Percentiles rank a stretch among this genome's conserved stretches.
phyloP scores from a whole-genome alignment of 2,329 filamentous ascomycete species.

The Sarocladium strictum region DNA sequence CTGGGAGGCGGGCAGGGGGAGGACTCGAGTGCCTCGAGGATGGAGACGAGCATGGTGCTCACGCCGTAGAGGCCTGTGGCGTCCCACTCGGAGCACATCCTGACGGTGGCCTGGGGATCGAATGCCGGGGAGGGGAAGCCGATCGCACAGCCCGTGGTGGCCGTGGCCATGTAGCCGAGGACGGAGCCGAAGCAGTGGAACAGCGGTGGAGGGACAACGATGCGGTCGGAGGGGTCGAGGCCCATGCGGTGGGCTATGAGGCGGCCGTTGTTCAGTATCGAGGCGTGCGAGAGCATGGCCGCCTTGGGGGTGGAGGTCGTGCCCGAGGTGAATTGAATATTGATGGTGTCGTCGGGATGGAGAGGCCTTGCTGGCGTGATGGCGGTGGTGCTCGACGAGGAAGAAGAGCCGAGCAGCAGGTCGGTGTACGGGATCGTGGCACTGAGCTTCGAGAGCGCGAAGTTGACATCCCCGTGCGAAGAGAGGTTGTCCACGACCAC shows the following conservation, averaged over 20 bases:
- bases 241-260: conserved; percentile 84
- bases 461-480: conserved; percentile 39
- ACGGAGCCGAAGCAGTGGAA: conserved; percentile 91
- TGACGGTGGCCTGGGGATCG: conserved; percentile 66
- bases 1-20: conserved; percentile 14
- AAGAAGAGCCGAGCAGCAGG: conserved; percentile 32
- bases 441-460: conserved; percentile 36
- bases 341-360: conserved; percentile 65
- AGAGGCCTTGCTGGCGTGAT: conserved; percentile 42
- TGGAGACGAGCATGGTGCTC: conserved; percentile 87
- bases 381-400: conserved; percentile 23
- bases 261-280: conserved; percentile 88
- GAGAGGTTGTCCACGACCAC: conserved; percentile 74
- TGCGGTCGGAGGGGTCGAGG: conserved; percentile 64
- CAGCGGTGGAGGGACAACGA: conserved; percentile 80
- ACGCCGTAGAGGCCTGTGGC: conserved; percentile 77
- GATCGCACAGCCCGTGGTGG: conserved; percentile 70
- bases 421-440: conserved; percentile 28
- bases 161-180: conserved; percentile 93
- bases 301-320: conserved; percentile 90
- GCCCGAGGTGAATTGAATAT: conserved; percentile 97
- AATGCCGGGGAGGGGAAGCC: conserved; percentile 86
- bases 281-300: conserved; percentile 76
- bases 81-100: conserved; percentile 44
- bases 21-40: conserved; percentile 67